Base-by-base conservation (phyloP, 2,329 filamentous ascomycete genomes). In the Calonectria pteridis region DNA sequence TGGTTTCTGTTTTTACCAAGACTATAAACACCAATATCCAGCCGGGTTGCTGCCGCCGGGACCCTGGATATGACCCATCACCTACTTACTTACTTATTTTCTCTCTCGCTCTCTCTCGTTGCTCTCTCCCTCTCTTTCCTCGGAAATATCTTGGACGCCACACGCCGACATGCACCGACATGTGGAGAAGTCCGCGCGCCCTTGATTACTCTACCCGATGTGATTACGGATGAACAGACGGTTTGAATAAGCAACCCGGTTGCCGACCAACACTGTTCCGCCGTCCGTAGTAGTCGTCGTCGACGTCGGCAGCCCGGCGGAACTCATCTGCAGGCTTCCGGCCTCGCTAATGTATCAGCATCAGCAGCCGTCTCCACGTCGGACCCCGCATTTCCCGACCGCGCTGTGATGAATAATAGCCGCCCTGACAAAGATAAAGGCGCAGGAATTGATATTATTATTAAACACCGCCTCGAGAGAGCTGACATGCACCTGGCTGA, bases 91-190 rank as follows among this genome's bases (percentile, higher is more conserved):
- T 23, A 26, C 46, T n/a, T 11, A 33, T 11, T 40, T 4, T 26
- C n/a, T 23, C 46, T 50, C 20, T 26, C 2, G 7, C 4, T 26
- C 46, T 26, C 11, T 26, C 13, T 18, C 20, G n/a, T n/a, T n/a
- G n/a, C 29, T 20, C 55, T 26, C 33, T 16, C 53, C 29, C 33
- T 37, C 35, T 13, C 28, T 10, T 4, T 31, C 49, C 46, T 51
- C 64, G 64, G 64, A 67, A 67, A 67, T 35, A 29, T 29, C 46
- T 33, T 33, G 51, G 58, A 46, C 66, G 31, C 29, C 43, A 40
- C 31, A 63, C 37, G 67, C 67, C 67, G 67, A 63, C 23, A 62
- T 69, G 53, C 31, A 33, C 55, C 67, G 53, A 58, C 53, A 14
- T 51, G 67, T 69, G 67, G 67, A 69, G 67, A 51, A 40, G 40